Percentiles rank a stretch among this genome's conserved stretches.
phyloP scores from a whole-genome alignment of 2,329 filamentous ascomycete species.

The Arthroderma sp. region DNA sequence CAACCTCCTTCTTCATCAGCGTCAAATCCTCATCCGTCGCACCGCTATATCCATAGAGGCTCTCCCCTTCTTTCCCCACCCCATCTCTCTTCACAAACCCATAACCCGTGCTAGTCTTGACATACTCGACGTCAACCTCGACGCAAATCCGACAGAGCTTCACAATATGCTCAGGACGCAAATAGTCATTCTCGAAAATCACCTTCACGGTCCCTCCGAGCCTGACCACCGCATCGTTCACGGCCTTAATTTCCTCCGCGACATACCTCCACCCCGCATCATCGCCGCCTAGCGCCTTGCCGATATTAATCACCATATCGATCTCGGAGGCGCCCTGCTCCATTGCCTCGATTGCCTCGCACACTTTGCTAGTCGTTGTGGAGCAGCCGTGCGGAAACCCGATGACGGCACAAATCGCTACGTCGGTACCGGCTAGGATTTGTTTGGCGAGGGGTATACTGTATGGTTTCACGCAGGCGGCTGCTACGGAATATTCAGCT shows the following conservation, averaged over 20 bases:
- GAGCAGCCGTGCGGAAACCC: slow-evolving; percentile 50
- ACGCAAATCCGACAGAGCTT: slow-evolving; percentile 38
- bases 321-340: slow-evolving; percentile 40
- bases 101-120: slow-evolving; percentile 50
- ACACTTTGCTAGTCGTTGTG: slow-evolving; percentile 41
- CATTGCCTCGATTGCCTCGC: slow-evolving; percentile 38
- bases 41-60: slow-evolving; percentile 22
- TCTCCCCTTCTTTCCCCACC: slow-evolving; percentile 34
- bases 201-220: slow-evolving; percentile 42
- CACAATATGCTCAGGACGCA: slow-evolving; percentile 28
- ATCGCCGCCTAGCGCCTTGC: slow-evolving; percentile 43
- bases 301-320: slow-evolving; percentile 50
- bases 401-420: slow-evolving; percentile 45
- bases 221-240: slow-evolving; percentile 38
- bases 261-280: slow-evolving; percentile 40
- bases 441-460: slow-evolving; percentile 36
- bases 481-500: slow-evolving; percentile 7
- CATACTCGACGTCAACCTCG: slow-evolving; percentile 38
- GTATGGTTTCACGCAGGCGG: slow-evolving; percentile 49
- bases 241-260: slow-evolving; percentile 35
- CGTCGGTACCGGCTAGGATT: slow-evolving; percentile 29
- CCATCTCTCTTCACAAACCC: slow-evolving; percentile 43
- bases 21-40: slow-evolving; percentile 29
- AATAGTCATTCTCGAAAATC: slow-evolving; percentile 35
- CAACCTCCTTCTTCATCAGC: slow-evolving; percentile 39